These are phyloP conservation scores for Leucaena leucocephala DNA, from an alignment of 306 rosid genomes.

Conservation along the genomic window DNA sequence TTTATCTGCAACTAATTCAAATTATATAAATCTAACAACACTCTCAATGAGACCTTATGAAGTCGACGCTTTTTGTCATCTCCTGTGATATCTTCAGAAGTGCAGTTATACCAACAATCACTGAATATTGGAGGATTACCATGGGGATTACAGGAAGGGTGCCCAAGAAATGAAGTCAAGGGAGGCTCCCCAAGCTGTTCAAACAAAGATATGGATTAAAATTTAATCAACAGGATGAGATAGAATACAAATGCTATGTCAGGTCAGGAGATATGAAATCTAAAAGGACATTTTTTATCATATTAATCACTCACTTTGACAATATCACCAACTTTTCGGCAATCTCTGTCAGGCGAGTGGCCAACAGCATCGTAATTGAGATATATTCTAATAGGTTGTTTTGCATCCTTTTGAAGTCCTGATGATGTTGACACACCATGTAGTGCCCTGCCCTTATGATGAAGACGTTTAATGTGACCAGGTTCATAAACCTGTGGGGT, in stretches of 20 bases:
- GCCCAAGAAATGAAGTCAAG: slow-evolving; percentile 48
- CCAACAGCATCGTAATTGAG: slow-evolving; percentile 98
- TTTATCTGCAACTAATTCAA: slow-evolving; percentile 19
- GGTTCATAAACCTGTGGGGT: slow-evolving; percentile 82
- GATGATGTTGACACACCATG: slow-evolving; percentile 57
- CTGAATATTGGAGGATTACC: slow-evolving; percentile 79
- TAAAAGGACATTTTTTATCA: background rate
- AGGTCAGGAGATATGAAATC: background rate
- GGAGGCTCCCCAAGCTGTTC: slow-evolving; percentile 96
- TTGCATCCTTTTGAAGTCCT: slow-evolving; percentile 57
- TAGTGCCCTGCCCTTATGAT: slow-evolving; percentile 72
- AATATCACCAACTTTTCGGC: slow-evolving; percentile 74
- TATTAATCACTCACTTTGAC: slow-evolving; percentile 69
- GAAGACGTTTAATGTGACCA: slow-evolving; percentile 50
- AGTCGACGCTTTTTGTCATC: slow-evolving; percentile 86
- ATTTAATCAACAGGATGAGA: slow-evolving; percentile 20
- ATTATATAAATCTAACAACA: slow-evolving; percentile 20
- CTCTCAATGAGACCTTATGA: slow-evolving; percentile 65
- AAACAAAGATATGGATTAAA: slow-evolving; percentile 28
- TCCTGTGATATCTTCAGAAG: slow-evolving; percentile 83
- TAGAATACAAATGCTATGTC: slow-evolving; percentile 29
- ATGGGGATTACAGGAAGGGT: slow-evolving; percentile 82
- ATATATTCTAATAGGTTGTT: slow-evolving; percentile 88
- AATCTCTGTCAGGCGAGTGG: slow-evolving; percentile 92
- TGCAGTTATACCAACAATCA: slow-evolving; percentile 98